Conservation (phyloP, 2,329 filamentous ascomycete genomes). For the Cladosporium velox region DNA sequence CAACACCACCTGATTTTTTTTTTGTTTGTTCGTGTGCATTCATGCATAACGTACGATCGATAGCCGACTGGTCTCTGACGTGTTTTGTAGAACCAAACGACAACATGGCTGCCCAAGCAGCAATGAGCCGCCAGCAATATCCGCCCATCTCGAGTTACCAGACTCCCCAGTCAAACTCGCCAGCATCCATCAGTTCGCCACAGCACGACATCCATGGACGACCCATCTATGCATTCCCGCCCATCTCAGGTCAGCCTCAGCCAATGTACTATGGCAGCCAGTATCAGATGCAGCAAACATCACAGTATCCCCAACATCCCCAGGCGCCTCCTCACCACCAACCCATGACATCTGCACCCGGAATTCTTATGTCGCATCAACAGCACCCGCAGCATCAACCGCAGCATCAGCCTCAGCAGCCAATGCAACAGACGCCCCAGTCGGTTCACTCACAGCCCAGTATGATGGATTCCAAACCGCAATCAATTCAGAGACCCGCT, state of each 20-base stretch:
- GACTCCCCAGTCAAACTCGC: slow-evolving; percentile 92
- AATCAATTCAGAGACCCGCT: slow-evolving; percentile 30
- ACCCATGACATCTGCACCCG: slow-evolving; percentile 52
- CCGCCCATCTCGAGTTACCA: slow-evolving; percentile 80
- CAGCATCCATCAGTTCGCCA: slow-evolving; percentile 86
- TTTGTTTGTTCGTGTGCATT: neutral
- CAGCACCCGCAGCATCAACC: slow-evolving; percentile 35
- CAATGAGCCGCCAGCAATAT: slow-evolving; percentile 68
- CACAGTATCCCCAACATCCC: slow-evolving; percentile 59
- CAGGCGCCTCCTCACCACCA: slow-evolving; percentile 55
- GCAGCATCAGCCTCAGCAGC: slow-evolving; percentile 42
- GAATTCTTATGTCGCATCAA: slow-evolving; percentile 59
- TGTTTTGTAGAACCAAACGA: slow-evolving; percentile 66
- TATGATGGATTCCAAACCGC: slow-evolving; percentile 31
- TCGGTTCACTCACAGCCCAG: slow-evolving; percentile 29
- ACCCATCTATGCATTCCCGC: slow-evolving; percentile 81
- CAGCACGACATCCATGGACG: slow-evolving; percentile 86
- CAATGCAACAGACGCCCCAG: slow-evolving; percentile 25
- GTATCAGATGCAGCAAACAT: slow-evolving; percentile 51
- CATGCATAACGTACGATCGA: slow-evolving; percentile 22
- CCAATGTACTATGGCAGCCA: slow-evolving; percentile 73
- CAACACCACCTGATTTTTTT: neutral
- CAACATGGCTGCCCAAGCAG: slow-evolving; percentile 64
- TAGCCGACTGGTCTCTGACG: slow-evolving; percentile 9
- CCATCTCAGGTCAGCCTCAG: slow-evolving; percentile 63